Evolutionary conservation across 305 asterid genomes (phyloP).

Genomic region (Fraxinus dipetala): DNA sequence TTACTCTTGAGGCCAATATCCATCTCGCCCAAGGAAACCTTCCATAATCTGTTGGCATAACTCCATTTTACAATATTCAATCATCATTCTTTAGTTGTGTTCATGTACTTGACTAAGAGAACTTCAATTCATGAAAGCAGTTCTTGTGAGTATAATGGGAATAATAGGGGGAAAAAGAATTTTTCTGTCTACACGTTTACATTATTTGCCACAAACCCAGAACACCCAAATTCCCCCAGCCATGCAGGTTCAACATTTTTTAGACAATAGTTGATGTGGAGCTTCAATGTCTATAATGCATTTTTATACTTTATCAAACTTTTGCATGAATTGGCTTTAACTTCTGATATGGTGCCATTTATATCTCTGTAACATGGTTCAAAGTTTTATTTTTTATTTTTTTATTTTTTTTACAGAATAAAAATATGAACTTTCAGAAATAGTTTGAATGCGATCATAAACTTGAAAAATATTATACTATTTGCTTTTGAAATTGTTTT

Average conservation of each 20-base stretch:
- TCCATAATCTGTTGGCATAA: not conserved
- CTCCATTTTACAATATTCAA: slow-evolving; percentile 1
- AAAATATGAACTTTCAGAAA: not conserved
- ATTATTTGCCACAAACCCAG: not conserved
- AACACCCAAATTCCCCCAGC: not conserved
- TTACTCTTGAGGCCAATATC: not conserved
- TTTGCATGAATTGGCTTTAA: not conserved
- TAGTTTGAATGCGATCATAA: not conserved
- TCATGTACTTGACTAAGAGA: not conserved
- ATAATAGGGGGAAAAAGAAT: not conserved
- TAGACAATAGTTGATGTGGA: not conserved
- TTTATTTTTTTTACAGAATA: too few species aligned
- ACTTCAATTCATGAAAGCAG: not conserved
- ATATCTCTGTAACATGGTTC: not conserved
- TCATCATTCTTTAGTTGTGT: not conserved
- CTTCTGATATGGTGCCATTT: not conserved
- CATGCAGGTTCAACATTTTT: not conserved
- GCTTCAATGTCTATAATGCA: not conserved
- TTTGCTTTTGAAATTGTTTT: not conserved
- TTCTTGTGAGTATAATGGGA: not conserved
- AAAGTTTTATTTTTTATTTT: too few species aligned
- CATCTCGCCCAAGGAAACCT: not conserved
- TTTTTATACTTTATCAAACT: not conserved
- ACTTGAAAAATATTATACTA: not conserved
- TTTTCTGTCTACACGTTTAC: not conserved